Evolutionary conservation across 306 rosid species (phyloP).

Genomic region (Ormosia semicastrata): DNA sequence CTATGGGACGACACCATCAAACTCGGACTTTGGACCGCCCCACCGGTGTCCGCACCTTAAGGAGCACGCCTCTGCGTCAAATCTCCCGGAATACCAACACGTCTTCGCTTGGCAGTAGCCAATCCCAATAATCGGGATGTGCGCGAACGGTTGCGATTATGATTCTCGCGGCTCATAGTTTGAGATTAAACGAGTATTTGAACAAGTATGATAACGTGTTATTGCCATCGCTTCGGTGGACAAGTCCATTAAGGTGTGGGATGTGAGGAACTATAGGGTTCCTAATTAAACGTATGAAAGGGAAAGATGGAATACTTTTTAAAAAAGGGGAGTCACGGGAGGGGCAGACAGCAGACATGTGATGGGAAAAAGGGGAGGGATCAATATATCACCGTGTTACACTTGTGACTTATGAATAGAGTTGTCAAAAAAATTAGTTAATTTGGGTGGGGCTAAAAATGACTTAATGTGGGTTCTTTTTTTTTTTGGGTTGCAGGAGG

Average conservation of each 20-base stretch:
- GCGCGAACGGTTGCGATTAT: constrained; percentile 81
- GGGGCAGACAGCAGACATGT: too few species aligned
- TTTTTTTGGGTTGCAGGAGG: too few species aligned
- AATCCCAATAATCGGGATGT: constrained; percentile 85
- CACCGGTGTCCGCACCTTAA: constrained; percentile 76
- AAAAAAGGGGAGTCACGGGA: too few species aligned
- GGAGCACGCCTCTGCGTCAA: constrained; percentile 91
- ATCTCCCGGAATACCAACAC: constrained; percentile 87
- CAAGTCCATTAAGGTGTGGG: constrained; percentile 85
- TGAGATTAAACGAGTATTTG: constrained; percentile 74
- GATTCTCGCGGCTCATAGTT: constrained; percentile 75
- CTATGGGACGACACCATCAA: constrained; percentile 91
- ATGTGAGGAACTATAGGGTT: constrained; percentile 58
- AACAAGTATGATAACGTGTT: constrained; percentile 81
- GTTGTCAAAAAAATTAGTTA: too few species aligned
- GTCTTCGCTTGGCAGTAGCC: constrained; percentile 95
- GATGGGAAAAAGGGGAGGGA: too few species aligned
- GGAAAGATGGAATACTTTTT: too few species aligned
- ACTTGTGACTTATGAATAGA: too few species aligned
- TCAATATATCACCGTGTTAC: too few species aligned
- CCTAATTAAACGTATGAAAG: too few species aligned
- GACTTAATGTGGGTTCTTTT: too few species aligned
- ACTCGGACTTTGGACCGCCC: constrained; percentile 90
- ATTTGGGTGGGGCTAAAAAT: too few species aligned
- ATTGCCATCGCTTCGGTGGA: constrained; percentile 83